Percentiles rank a stretch among this genome's conserved stretches.
These are phyloP conservation scores for Endotrypanum monterogeii DNA, from an alignment of 208 protist species.

Conservation along the genomic window DNA sequence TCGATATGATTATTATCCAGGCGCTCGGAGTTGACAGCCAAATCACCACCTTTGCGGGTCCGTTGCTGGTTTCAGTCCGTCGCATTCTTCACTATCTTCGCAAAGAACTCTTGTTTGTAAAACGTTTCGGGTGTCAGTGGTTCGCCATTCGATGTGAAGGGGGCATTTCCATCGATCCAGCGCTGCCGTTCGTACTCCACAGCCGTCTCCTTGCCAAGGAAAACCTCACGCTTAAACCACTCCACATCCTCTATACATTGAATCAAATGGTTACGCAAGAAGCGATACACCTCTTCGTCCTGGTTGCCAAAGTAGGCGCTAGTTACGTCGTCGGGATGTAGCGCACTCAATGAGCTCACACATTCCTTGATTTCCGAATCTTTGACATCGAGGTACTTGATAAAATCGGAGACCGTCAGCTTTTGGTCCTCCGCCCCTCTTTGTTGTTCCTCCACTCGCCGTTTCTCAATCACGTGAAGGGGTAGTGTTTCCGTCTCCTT, in stretches of 20 bases:
- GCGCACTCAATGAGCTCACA: conserved; percentile 22
- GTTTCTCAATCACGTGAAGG: conserved; percentile 48
- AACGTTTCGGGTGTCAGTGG: conserved; percentile 7
- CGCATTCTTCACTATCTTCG: neutral
- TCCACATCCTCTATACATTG: conserved; percentile 31
- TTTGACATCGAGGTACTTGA: conserved; percentile 38
- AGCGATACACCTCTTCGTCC: conserved; percentile 53
- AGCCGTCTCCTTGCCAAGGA: conserved; percentile 28
- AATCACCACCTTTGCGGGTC: too few relatives aligned
- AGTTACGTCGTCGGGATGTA: conserved; percentile 37
- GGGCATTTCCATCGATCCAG: conserved; percentile 19
- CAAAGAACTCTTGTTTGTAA: conserved; percentile 17
- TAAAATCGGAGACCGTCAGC: conserved; percentile 45
- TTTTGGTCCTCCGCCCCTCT: conserved; percentile 25
- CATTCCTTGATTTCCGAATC: conserved; percentile 44
- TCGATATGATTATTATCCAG: too few relatives aligned
- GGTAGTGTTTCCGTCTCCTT: conserved; percentile 25
- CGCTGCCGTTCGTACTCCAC: conserved; percentile 37
- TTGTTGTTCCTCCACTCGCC: conserved; percentile 33
- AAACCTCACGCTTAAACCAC: conserved; percentile 46
- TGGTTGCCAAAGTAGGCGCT: conserved; percentile 64
- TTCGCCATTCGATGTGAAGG: neutral
- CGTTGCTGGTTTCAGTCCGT: neutral
- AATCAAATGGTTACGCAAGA: conserved; percentile 37
- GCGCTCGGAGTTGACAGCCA: too few relatives aligned